Conservation (phyloP, 768 basidiomycete species). For the Serendipita vermifera region DNA sequence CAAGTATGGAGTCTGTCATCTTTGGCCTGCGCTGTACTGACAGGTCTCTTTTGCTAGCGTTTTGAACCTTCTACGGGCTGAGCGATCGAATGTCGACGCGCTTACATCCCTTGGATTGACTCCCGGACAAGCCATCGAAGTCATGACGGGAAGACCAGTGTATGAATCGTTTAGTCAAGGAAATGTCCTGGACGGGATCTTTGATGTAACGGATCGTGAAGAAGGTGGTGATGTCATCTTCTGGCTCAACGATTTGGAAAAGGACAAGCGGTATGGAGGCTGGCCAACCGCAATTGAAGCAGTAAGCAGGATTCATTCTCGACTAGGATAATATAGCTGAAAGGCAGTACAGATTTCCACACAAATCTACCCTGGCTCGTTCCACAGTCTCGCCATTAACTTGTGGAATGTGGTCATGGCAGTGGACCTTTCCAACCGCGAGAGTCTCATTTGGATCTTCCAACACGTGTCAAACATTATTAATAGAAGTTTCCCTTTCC, state of each 20-base stretch:
- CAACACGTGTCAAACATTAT: slow-evolving; percentile 58
- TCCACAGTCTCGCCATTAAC: slow-evolving; percentile 63
- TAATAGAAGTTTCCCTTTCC: slow-evolving; percentile 54
- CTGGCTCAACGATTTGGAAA: slow-evolving; percentile 89
- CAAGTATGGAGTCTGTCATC: slow-evolving; percentile 30
- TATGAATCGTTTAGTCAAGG: slow-evolving; percentile 36
- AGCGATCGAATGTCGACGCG: slow-evolving; percentile 46
- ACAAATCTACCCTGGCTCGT: slow-evolving; percentile 65
- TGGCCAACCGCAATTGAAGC: slow-evolving; percentile 16
- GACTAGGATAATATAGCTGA: not conserved
- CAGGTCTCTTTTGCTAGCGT: slow-evolving; percentile 29
- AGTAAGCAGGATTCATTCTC: slow-evolving; percentile 9
- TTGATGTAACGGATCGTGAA: slow-evolving; percentile 76
- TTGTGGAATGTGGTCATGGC: slow-evolving; percentile 72
- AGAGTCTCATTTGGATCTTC: slow-evolving; percentile 48
- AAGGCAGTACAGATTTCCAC: slow-evolving; percentile 46
- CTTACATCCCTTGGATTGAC: slow-evolving; percentile 51
- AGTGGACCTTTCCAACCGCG: slow-evolving; percentile 59
- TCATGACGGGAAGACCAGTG: slow-evolving; percentile 55
- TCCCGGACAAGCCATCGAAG: slow-evolving; percentile 50
- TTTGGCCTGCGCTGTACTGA: not conserved
- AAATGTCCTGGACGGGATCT: slow-evolving; percentile 52
- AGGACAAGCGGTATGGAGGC: slow-evolving; percentile 48
- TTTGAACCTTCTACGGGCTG: slow-evolving; percentile 57
- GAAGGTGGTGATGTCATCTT: slow-evolving; percentile 65